These are phyloP conservation scores for Emericellopsis terricola DNA, from an alignment of 495 filamentous ascomycete genomes.

Conservation along the genomic window DNA sequence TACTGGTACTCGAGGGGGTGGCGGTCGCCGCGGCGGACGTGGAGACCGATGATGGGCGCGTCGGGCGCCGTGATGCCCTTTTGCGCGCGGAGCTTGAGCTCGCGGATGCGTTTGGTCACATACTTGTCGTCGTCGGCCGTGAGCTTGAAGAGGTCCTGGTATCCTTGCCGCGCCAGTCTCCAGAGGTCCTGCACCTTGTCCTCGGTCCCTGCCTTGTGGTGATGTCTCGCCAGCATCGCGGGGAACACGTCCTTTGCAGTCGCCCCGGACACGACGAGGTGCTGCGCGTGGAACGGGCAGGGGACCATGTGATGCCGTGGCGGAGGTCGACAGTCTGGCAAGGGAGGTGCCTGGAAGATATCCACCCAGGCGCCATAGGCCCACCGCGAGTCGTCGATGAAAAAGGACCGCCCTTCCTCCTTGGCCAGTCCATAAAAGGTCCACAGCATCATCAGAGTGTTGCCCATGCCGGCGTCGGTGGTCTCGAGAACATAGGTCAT, in stretches of 20 bases:
- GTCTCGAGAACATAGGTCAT: constrained; percentile 57
- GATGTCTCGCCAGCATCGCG: neutral
- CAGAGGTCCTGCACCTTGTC: constrained; percentile 36
- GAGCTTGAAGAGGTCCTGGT: constrained; percentile 45
- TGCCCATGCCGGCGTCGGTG: constrained; percentile 46
- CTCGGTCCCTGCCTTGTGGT: neutral
- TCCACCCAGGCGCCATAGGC: constrained; percentile 50
- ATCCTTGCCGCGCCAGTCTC: constrained; percentile 39
- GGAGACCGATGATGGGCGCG: constrained; percentile 41
- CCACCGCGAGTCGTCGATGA: constrained; percentile 62
- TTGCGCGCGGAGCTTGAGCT: constrained; percentile 25
- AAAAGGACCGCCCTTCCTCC: constrained; percentile 50
- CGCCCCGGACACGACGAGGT: constrained; percentile 49
- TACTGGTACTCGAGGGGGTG: constrained; percentile 51
- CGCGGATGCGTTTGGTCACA: constrained; percentile 27
- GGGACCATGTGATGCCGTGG: constrained; percentile 46
- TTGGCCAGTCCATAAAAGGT: constrained; percentile 56
- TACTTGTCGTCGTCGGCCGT: constrained; percentile 37
- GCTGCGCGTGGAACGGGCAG: constrained; percentile 48
- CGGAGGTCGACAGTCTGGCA: constrained; percentile 37
- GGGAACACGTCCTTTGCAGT: constrained; percentile 38
- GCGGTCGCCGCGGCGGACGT: constrained; percentile 55
- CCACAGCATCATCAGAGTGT: constrained; percentile 54
- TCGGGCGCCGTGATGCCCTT: constrained; percentile 15
- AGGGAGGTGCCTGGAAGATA: constrained; percentile 44